Base-by-base conservation (phyloP, 495 filamentous ascomycete genomes). In the Tuber magnatum region DNA sequence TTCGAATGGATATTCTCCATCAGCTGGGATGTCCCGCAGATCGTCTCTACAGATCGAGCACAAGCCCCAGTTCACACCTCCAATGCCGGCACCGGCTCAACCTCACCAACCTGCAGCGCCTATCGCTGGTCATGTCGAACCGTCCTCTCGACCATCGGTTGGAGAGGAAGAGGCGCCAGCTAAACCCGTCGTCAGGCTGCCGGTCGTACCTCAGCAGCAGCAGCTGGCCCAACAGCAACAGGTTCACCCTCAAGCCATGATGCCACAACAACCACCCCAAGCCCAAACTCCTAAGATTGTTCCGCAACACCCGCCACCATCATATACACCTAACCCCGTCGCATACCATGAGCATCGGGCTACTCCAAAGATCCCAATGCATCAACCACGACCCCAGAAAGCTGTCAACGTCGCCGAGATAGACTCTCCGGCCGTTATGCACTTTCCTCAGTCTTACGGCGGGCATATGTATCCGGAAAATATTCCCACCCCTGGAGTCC, bases 341-440 rank as follows among this genome's bases (percentile, higher is more conserved):
- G 86, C 87, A 2, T 92, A 91, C 85, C 90, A 90, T 71, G 94
- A 97, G 85, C 94, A 90, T 82, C 90, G 90, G 74, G 88, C 88
- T 69, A 90, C 86, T 69, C 86, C 88, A 38, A 83, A 81, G 38
- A 89, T 97, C 56, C 92, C 93, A 9, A 97, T 98, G 92, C 92
- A 98, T 81, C 95, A 99, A 82, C 95, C 95, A 71, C 91, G 93
- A 68, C 95, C 95, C 5, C 94, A 98, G 84, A 97, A 97, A 86
- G 86, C 94, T 4, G 91, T 99, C 41, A 97, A 95, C 40, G 91
- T 98, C 74, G 93, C 93, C 43, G 94, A 93, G 81, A 97, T 99
- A 77, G 95, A 98, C 83, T 93, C 90, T 38, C 94, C 96, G 3
- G 90, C 88, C 32, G 90, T 86, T 32, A 87, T 91, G 79, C 86